These are phyloP conservation scores for Onygenales sp. DNA, from an alignment of 2,329 filamentous ascomycete genomes.

Conservation along the genomic window DNA sequence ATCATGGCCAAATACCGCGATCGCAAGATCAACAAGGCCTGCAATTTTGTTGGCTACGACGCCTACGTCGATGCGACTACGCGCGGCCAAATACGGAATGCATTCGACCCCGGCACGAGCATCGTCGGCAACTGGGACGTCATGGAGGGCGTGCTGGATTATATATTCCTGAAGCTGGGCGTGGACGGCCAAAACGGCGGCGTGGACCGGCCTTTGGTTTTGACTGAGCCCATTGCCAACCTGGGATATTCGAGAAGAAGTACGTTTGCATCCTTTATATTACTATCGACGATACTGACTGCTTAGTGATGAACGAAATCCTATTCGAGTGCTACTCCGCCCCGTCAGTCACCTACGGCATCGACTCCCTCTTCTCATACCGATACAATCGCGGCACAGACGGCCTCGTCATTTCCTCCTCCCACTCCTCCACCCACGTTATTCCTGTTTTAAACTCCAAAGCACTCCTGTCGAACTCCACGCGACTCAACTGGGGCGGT, in stretches of 20 bases:
- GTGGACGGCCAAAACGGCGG: constrained; percentile 61
- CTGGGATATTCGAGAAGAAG: constrained; percentile 79
- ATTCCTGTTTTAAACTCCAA: constrained; percentile 87
- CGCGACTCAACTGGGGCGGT: constrained; percentile 88
- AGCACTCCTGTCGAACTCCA: constrained; percentile 73
- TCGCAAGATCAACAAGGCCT: constrained; percentile 82
- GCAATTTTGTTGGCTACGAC: constrained; percentile 85
- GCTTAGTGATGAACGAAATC: constrained; percentile 89
- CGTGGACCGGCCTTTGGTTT: constrained; percentile 78
- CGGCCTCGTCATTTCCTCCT: constrained; percentile 83
- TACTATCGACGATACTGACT: not conserved
- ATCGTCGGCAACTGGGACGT: constrained; percentile 97
- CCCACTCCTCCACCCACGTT: constrained; percentile 86
- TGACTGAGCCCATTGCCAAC: constrained; percentile 94
- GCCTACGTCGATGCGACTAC: constrained; percentile 93
- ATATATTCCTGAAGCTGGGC: constrained; percentile 87
- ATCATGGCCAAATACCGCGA: constrained; percentile 94
- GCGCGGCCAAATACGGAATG: constrained; percentile 77
- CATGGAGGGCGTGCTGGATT: constrained; percentile 89
- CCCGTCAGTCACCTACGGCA: constrained; percentile 82
- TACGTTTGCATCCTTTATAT: constrained; percentile 35
- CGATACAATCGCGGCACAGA: constrained; percentile 80
- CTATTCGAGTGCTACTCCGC: constrained; percentile 92
- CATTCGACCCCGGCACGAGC: constrained; percentile 83
- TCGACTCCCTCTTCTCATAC: constrained; percentile 96